A percentile compares a stretch with the other conserved stretches of the same genome.
Conservation (phyloP, 352 stramenopile genomes). For the Phytophthora brassicae region DNA sequence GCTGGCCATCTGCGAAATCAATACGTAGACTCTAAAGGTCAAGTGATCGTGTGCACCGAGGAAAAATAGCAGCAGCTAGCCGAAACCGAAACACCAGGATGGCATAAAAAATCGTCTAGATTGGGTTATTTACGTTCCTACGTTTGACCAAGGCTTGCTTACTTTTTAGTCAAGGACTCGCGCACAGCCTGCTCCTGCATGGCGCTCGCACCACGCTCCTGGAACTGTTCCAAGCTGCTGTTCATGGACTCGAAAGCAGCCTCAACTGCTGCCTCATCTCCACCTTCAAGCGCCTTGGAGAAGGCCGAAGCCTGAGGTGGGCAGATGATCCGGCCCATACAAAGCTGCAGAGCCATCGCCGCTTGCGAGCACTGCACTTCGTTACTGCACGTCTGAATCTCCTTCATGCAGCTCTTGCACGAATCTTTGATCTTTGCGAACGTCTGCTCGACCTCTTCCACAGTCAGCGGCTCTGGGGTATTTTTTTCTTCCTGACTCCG, state of each 20-base stretch:
- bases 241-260: conserved; percentile 77
- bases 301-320: conserved; percentile 64
- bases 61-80: conserved; percentile 29
- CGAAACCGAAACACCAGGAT: too few species aligned
- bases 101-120: conserved; percentile 29
- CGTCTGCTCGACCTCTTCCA: conserved; percentile 77
- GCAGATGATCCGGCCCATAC: conserved; percentile 88
- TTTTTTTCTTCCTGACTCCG: conserved; percentile 40
- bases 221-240: conserved; percentile 74
- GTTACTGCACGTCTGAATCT: conserved; percentile 74
- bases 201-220: conserved; percentile 70
- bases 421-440: conserved; percentile 84
- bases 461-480: conserved; percentile 44
- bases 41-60: conserved; percentile 53
- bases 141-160: conserved; percentile 12
- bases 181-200: conserved; percentile 78
- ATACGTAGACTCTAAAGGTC: conserved; percentile 51
- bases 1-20: conserved; percentile 60
- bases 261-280: conserved; percentile 67
- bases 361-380: conserved; percentile 85
- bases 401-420: conserved; percentile 80
- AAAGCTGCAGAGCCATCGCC: conserved; percentile 86
- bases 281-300: conserved; percentile 67
- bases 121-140: conserved; percentile 32
- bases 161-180: conserved; percentile 59